A percentile compares a stretch with the other conserved stretches of the same genome.
phyloP scores from a whole-genome alignment of 192 early-diverging fungal species.

The Backusella luteola region DNA sequence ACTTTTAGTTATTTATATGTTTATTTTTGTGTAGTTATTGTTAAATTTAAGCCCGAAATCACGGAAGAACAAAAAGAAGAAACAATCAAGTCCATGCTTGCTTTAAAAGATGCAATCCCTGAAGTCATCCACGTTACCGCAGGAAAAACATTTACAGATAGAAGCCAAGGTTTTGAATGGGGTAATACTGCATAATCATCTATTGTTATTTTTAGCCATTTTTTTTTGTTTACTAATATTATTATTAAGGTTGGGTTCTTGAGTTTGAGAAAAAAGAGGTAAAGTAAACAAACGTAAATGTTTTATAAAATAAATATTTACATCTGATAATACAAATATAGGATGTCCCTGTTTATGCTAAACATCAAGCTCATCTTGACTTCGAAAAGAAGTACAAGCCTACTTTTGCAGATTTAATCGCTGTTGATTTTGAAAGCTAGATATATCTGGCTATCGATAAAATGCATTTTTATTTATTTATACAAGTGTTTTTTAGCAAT shows the following conservation, averaged over 20 bases:
- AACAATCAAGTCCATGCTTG: conserved; percentile 17
- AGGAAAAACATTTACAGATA: conserved; percentile 34
- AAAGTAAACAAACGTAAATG: background rate
- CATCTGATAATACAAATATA: background rate
- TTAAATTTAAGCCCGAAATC: conserved; percentile 30
- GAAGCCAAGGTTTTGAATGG: conserved; percentile 32
- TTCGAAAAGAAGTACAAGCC: conserved; percentile 20
- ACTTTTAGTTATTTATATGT: background rate
- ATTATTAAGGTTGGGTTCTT: conserved; percentile 27
- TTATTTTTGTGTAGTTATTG: conserved; percentile 19
- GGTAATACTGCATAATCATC: conserved; percentile 4
- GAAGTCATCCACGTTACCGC: conserved; percentile 22
- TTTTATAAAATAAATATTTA: background rate
- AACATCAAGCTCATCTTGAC: conserved; percentile 19
- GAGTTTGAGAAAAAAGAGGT: conserved; percentile 36
- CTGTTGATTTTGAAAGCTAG: conserved; percentile 32
- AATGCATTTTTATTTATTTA: conserved; percentile 7
- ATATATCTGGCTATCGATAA: background rate
- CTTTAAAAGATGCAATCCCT: conserved; percentile 28
- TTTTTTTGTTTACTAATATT: background rate
- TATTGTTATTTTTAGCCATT: background rate
- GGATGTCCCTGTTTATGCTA: conserved; percentile 24
- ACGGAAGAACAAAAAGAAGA: conserved; percentile 17
- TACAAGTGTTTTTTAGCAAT: background rate
- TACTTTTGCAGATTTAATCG: conserved; percentile 22